Base-by-base conservation (phyloP, 2,329 filamentous ascomycete genomes). In the Colletotrichum sublineola region DNA sequence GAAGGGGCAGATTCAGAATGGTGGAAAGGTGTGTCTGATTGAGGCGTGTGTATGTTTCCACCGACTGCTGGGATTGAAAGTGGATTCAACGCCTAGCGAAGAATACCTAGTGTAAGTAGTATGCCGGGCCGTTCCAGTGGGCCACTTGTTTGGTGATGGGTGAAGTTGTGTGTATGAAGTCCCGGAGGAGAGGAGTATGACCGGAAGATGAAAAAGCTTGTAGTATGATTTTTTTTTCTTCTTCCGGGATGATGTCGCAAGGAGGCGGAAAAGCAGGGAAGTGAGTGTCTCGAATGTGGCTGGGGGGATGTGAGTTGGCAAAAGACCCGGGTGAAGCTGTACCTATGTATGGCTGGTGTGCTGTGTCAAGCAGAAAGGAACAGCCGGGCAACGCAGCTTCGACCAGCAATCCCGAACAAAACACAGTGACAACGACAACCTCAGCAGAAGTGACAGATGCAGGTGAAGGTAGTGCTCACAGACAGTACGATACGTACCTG, bases 211-310 rank as follows among this genome's bases (percentile, higher is more conserved):
- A 15, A 44, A 55, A 31, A 61, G 63, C 33, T 36, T 55, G 67
- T 46, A 20, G 56, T 18, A 53, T 62, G 3, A 38, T 29, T 50
- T 65, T 65, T 65, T 24, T 11, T 33, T 29, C 42, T 63, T 55
- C 50, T 29, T 42, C 18, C 31, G 31, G 38, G 62, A 69, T 66
- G 63, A 53, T 74, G 74, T 75, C 68, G 68, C 71, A 75, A 64
- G 67, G 71, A 74, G 63, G 61, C 74, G 64, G 64, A 61, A 74
- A 77, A 77, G 77, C 75, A 77, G 78, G 77, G 78, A 76, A 73
- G 74, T 73, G 73, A 53, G 73, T 74, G 73, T 73, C 72, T 74
- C 74, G 75, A 68, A 69, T 68, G 77, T 77, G 77, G 76, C 73
- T 77, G 75, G 78, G 75, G 69, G 71, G 48, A 57, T 15, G 40